A percentile compares a stretch with the other conserved stretches of the same genome.
phyloP scores from a whole-genome alignment of 2,329 filamentous ascomycete genomes.

The Sarocladium oryzae region DNA sequence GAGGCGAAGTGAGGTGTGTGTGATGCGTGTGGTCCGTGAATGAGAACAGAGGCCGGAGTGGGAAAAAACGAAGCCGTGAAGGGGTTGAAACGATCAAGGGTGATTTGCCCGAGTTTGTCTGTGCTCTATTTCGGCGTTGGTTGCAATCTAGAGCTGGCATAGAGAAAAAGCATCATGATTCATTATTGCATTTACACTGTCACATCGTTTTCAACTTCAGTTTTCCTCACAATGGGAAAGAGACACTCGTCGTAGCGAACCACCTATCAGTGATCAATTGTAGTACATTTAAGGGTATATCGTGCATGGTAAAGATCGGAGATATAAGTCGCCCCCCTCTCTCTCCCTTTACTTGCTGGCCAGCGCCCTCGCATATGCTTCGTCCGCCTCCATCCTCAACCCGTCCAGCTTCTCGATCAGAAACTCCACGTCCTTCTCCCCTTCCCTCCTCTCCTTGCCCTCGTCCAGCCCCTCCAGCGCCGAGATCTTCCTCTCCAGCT shows the following conservation, averaged over 20 bases:
- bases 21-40: too few species aligned
- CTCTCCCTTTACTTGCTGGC: slow-evolving; percentile 13
- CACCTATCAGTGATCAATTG: too few species aligned
- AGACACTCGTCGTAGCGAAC: too few species aligned
- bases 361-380: slow-evolving; percentile 38
- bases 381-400: slow-evolving; percentile 39
- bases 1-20: slow-evolving; percentile 36
- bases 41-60: too few species aligned
- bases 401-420: slow-evolving; percentile 31
- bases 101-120: too few species aligned
- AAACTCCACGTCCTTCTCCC: slow-evolving; percentile 29
- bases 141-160: slow-evolving; percentile 6
- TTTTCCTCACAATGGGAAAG: too few species aligned
- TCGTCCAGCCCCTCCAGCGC: not conserved
- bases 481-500: slow-evolving; percentile 14
- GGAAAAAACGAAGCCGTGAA: too few species aligned
- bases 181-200: not conserved
- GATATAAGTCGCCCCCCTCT: too few species aligned
- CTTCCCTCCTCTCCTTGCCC: slow-evolving; percentile 17
- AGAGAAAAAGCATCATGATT: not conserved
- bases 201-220: not conserved
- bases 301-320: too few species aligned
- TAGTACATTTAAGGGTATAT: too few species aligned
- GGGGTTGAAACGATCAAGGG: too few species aligned
- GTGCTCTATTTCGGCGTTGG: slow-evolving; percentile 5